Evolutionary conservation across 1,139 yeast genomes (phyloP).

Genomic region (Hansenula sp.): DNA sequence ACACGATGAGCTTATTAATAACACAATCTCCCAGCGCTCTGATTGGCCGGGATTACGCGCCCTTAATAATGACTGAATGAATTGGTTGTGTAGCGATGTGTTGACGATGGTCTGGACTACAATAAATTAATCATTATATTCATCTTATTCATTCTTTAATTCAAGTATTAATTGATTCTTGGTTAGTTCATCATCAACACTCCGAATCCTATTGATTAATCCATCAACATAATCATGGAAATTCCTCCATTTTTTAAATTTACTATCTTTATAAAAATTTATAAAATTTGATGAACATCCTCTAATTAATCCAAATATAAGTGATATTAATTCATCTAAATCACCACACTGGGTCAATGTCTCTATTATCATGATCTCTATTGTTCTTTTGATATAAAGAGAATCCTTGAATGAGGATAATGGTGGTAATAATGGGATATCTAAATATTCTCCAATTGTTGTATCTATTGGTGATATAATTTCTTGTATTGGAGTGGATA

Average conservation of each 20-base stretch:
- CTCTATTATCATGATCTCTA: conserved; percentile 29
- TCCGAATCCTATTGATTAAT: not conserved
- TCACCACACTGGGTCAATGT: conserved; percentile 14
- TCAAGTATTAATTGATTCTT: too few relatives aligned
- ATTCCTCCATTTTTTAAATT: conserved; percentile 16
- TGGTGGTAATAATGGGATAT: conserved; percentile 28
- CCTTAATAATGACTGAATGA: too few relatives aligned
- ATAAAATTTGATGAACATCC: conserved; percentile 19
- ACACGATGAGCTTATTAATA: too few relatives aligned
- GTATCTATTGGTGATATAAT: not conserved
- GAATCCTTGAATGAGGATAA: conserved; percentile 32
- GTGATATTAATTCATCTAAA: not conserved
- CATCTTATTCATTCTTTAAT: too few relatives aligned
- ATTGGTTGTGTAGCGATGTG: too few relatives aligned
- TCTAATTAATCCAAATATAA: conserved; percentile 9
- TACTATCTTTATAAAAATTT: conserved; percentile 4
- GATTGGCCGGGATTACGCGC: conserved; percentile 4
- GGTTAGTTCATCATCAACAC: too few relatives aligned
- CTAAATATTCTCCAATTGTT: conserved; percentile 5
- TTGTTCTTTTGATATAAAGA: conserved; percentile 29
- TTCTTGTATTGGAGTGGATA: not conserved
- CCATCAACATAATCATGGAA: conserved; percentile 17
- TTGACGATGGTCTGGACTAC: too few relatives aligned
- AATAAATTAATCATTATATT: too few relatives aligned
- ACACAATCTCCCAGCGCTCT: not conserved